Evolutionary conservation across 495 filamentous ascomycete genomes (phyloP), one percentile per base, ranked within the genome.

Genomic region (Aspergillus heteromorphus): DNA sequence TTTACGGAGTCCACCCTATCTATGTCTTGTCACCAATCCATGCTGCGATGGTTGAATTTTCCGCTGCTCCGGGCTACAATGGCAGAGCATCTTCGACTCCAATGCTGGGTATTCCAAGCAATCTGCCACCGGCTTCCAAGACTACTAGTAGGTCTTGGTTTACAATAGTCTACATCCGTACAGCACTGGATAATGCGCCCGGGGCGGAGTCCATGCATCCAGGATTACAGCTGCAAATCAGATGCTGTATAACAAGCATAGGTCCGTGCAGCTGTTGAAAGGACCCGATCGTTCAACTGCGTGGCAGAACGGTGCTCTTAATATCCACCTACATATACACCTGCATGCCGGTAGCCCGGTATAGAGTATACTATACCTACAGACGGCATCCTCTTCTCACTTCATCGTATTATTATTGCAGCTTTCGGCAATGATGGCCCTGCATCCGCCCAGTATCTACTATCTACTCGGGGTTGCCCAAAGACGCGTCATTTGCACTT

Each of bases 81-180:
- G n/a, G n/a, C n/a, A n/a, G n/a, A n/a, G n/a, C n/a, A n/a, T n/a
- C n/a, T n/a, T n/a, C n/a, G n/a, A n/a, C n/a, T n/a, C n/a, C n/a
- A n/a, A n/a, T n/a, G n/a, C n/a, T n/a, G n/a, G n/a, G n/a, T n/a
- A n/a, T n/a, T n/a, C n/a, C n/a, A n/a, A n/a, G n/a, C n/a, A n/a
- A n/a, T n/a, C n/a, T n/a, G n/a, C n/a, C n/a, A n/a, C n/a, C n/a
- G n/a, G n/a, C 25, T 8, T 14, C 41, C 51, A 54, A 48, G 51
- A 54, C 27, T 40, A 27, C 51, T 54, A 54, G 51, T 54, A 13
- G 18, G 38, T 29, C 17, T 31, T 45, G 51, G 41, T 21, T 40
- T n/a, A 47, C 41, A 47, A 48, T 48, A 47, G 41, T 40, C 42
- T 14, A 38, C 38, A 41, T 11, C 42, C 42, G 31, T 43, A 27